Base-by-base conservation (phyloP, 495 filamentous ascomycete genomes). In the Immersiella caudata region DNA sequence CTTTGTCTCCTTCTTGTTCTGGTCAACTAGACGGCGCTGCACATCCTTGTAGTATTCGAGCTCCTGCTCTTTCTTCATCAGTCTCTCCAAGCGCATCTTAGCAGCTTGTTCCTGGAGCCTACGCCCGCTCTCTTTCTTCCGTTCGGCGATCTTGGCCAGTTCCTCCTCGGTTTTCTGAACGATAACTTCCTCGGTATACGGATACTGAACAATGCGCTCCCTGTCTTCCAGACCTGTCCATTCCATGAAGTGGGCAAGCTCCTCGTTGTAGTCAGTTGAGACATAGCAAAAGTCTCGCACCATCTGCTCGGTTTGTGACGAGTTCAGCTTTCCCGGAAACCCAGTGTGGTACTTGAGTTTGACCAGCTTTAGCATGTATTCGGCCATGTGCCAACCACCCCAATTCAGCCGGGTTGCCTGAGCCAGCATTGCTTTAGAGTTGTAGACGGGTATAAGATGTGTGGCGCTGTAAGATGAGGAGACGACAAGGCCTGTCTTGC, bases 61-160 rank as follows among this genome's bases (percentile, higher is more conserved):
- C 72, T 98, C 94, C 75, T 96, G 88, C 78, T 99, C 95, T 78
- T 97, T 98, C 71, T 91, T 91, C 73, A 97, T 91, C 24, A 99
- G 81, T 77, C 96, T 93, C 54, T 99, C 96, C 6, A 99, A 79
- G 20, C 95, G 87, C 91, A 97, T 96, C 75, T 96, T 97, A 2
- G 95, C 94, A 0, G 95, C 96, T 74, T 99, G 95, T 71, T 97
- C 95, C 74, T 99, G 95, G 21, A 99, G 77, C 35, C 96, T 83
- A 60, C 94, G 86, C 0, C 95, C 95, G 71, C 92, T 93, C 78
- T 98, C 95, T 72, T 94, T 94, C 72, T 94, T 91, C 73, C 92
- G 87, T 79, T 99, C 95, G 16, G 93, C 93, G 65, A 94, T 91
- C 14, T 87, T 81, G 5, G 90, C 91, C 7, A 99, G 85, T 75